Evolutionary conservation across 495 filamentous ascomycete genomes (phyloP), one percentile per base, ranked within the genome.

Genomic region (Podospora sp.): DNA sequence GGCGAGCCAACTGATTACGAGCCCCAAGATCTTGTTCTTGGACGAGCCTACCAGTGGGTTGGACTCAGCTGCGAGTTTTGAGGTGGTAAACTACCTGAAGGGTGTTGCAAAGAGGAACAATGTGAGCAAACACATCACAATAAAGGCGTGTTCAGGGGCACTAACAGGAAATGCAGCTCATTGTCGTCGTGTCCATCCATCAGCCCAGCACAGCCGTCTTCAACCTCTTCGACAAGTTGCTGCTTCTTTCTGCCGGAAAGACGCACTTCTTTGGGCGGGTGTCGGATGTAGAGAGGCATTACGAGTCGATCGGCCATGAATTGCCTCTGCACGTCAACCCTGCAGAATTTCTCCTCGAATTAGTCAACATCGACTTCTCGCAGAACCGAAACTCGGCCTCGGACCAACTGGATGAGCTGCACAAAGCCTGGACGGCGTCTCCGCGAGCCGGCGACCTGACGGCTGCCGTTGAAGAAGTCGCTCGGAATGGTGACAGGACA

Each of bases 41-140:
- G 92, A 95, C 73, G 92, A 94, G 73, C 92, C 91, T 8, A 95
- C 91, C 0, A 90, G 87, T 63, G 92, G 92, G 16, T 76, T 95
- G 35, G 92, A 95, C 74, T 89, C 87, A 46, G 91, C 93, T 66
- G 89, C 89, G 0, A 92, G 93, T 0, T 92, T 84, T 77, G 92
- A 89, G 0, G 93, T 97, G 67, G 83, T 96, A 8, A 85, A 86
- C 26, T 96, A 95, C 79, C 76, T 97, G 65, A 90, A 88, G 81
- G 80, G 84, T 24, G 80, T 93, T 53, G 91, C 87, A 0, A 83
- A 81, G 70, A 76, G 81, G 63, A 87, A 93, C 73, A 90, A 90
- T 55, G 88, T 90, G 73, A 60, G 84, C 70, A 6, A 29, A 76
- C 68, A 89, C 88, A 0, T 90, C 91, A 65, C 1, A 25, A 2